Evolutionary conservation across 768 basidiomycete species (phyloP), one percentile per base, ranked within the genome.

Genomic region (Amanita phalloides): DNA sequence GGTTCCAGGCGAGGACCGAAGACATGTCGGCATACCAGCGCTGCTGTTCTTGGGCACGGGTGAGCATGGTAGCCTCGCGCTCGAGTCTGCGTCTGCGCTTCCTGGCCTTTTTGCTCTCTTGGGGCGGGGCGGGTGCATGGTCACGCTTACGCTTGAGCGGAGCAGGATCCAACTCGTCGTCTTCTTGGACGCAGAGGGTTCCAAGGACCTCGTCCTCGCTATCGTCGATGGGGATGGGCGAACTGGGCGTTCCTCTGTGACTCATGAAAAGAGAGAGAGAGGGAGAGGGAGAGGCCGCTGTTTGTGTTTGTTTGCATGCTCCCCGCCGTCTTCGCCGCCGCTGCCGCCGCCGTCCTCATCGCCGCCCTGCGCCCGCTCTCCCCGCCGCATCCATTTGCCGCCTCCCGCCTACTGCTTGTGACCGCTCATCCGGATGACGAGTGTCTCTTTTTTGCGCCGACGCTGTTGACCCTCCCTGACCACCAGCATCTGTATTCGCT

Each of bases 361-460:
- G 72, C 8, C 48, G 64, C 0, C 58, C 65, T 23, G 64, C 65
- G 0, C 61, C 66, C 44, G 59, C 57, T 45, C 55, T 45, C 13
- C 64, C 57, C 57, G 56, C 45, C 57, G 41, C 47, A 49, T 49
- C 39, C 10, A 48, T 9, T 53, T 45, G 43, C 35, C 50, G 41
- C 41, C 33, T 42, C 53, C 5, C 65, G 65, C 35, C 62, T 88
- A 32, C 70, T 92, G 35, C 64, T 96, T 3, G 65, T 97, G 42
- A 95, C 93, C 0, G 91, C 93, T 25, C 93, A 97, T 62, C 93
- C 93, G 2, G 93, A 96, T 62, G 93, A 97, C 63, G 93, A 96
- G 68, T 83, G 82, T 63, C 78, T 94, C 75, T 97, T 97, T 74
- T 97, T 97, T 64, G 82, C 83, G 3, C 93, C 93, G 0, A 92